Percentiles rank a stretch among this genome's conserved stretches.
Evolutionary conservation across 768 basidiomycete genomes (phyloP).

Genomic region (Leccinum subgranulosum): DNA sequence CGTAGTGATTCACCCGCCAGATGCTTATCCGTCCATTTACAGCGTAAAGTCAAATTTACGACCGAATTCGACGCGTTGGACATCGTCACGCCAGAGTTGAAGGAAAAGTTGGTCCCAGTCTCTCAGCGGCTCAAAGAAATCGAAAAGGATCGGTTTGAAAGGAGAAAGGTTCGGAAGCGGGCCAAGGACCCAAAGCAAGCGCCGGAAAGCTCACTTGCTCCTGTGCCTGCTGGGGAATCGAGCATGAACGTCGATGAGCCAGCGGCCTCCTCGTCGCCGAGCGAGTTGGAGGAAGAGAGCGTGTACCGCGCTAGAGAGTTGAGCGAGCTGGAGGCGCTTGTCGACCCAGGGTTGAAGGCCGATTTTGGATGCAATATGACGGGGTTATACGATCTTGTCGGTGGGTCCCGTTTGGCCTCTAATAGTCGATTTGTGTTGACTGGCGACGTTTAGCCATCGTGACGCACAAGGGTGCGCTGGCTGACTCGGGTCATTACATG

Average conservation of each 20-base stretch:
- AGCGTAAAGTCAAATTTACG: slow-evolving; percentile 93
- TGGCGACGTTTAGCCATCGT: slow-evolving; percentile 67
- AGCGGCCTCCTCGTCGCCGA: slow-evolving; percentile 17
- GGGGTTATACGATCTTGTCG: slow-evolving; percentile 88
- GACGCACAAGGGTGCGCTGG: slow-evolving; percentile 94
- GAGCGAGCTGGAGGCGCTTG: slow-evolving; percentile 58
- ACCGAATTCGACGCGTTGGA: slow-evolving; percentile 85
- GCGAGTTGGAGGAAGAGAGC: slow-evolving; percentile 58
- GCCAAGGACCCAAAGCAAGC: slow-evolving; percentile 44
- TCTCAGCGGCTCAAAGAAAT: slow-evolving; percentile 72
- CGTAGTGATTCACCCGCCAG: background rate
- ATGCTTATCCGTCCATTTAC: background rate
- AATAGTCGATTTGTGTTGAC: background rate
- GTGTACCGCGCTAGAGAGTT: slow-evolving; percentile 63
- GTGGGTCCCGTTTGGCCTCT: slow-evolving; percentile 41
- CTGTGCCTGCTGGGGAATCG: slow-evolving; percentile 20
- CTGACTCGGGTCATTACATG: slow-evolving; percentile 96
- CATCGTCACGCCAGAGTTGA: slow-evolving; percentile 75
- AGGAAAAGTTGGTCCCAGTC: slow-evolving; percentile 65
- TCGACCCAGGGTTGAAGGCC: slow-evolving; percentile 57
- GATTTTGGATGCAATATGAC: slow-evolving; percentile 75
- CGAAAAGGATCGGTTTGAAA: slow-evolving; percentile 80
- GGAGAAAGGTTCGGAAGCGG: slow-evolving; percentile 76
- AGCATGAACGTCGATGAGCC: slow-evolving; percentile 50
- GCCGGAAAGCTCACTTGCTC: slow-evolving; percentile 12